phyloP scores from a whole-genome alignment of 768 basidiomycete genomes.

The Leccinum rimulosum region DNA sequence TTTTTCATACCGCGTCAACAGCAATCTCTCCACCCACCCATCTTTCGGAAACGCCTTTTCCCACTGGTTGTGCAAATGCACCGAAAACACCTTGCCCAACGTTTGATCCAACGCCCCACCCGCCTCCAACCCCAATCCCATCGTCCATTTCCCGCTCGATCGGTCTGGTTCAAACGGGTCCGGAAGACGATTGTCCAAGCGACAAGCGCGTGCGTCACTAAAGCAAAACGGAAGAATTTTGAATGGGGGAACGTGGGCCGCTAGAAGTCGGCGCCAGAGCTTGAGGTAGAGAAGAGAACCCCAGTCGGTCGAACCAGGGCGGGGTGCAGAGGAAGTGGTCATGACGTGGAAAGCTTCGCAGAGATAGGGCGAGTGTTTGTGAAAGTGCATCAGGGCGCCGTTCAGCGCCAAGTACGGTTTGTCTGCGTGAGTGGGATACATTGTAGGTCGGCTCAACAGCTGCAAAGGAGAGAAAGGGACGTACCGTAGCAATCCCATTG shows the following conservation, averaged over 20 bases:
- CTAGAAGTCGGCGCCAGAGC: slow-evolving; percentile 82
- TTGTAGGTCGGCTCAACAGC: background rate
- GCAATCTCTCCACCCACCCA: slow-evolving; percentile 85
- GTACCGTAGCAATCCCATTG: slow-evolving; percentile 99
- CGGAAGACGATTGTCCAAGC: slow-evolving; percentile 90
- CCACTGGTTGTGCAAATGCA: slow-evolving; percentile 98
- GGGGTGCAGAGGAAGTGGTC: slow-evolving; percentile 68
- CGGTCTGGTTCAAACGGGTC: slow-evolving; percentile 76
- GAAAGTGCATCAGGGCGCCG: slow-evolving; percentile 94
- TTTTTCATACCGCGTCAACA: slow-evolving; percentile 63
- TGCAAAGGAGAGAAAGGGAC: slow-evolving; percentile 16
- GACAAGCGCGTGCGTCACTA: slow-evolving; percentile 85
- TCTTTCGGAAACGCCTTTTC: slow-evolving; percentile 75
- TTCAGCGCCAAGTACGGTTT: slow-evolving; percentile 79
- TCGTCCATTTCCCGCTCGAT: slow-evolving; percentile 60
- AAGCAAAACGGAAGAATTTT: slow-evolving; percentile 95
- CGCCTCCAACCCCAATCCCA: slow-evolving; percentile 56
- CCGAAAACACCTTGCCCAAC: slow-evolving; percentile 72
- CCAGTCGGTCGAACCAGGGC: slow-evolving; percentile 86
- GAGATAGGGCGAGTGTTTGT: slow-evolving; percentile 87
- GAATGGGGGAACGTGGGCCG: slow-evolving; percentile 74
- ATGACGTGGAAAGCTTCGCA: slow-evolving; percentile 97
- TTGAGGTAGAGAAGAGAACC: slow-evolving; percentile 89
- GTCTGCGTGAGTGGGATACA: slow-evolving; percentile 40
- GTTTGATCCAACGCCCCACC: slow-evolving; percentile 63